Evolutionary conservation across 2,329 filamentous ascomycete species (phyloP).

Genomic region (Pochonia chlamydosporia): DNA sequence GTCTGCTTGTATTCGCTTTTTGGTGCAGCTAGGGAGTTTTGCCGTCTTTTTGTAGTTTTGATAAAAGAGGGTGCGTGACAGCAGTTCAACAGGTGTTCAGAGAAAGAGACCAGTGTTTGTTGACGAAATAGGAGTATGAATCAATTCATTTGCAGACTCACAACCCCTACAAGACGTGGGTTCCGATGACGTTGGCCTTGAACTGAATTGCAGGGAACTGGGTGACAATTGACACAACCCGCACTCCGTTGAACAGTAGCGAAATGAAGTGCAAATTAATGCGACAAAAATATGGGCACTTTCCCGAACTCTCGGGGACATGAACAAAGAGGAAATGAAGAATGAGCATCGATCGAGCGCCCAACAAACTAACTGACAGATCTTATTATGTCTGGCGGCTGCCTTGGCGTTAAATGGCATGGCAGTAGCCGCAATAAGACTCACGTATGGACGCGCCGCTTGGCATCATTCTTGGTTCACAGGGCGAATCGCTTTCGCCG

Average conservation of each 20-base stretch:
- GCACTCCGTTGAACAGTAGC: background rate
- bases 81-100: background rate
- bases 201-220: background rate
- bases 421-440: too few species aligned
- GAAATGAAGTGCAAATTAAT: background rate
- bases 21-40: background rate
- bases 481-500: background rate
- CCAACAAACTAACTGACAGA: background rate
- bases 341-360: background rate
- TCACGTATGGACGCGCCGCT: background rate
- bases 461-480: background rate
- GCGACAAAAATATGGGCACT: background rate
- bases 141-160: slow-evolving; percentile 2
- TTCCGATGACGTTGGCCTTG: slow-evolving; percentile 5
- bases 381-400: background rate
- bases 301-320: background rate
- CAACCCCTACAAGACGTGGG: background rate
- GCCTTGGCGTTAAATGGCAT: background rate
- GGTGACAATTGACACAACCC: background rate
- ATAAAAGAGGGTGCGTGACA: background rate
- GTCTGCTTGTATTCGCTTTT: background rate
- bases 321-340: background rate
- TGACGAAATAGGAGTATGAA: slow-evolving; percentile 1
- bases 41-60: background rate
- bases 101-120: background rate